Base-by-base conservation (phyloP, 2,329 filamentous ascomycete species). In the Fusarium sterilihyphosum region DNA sequence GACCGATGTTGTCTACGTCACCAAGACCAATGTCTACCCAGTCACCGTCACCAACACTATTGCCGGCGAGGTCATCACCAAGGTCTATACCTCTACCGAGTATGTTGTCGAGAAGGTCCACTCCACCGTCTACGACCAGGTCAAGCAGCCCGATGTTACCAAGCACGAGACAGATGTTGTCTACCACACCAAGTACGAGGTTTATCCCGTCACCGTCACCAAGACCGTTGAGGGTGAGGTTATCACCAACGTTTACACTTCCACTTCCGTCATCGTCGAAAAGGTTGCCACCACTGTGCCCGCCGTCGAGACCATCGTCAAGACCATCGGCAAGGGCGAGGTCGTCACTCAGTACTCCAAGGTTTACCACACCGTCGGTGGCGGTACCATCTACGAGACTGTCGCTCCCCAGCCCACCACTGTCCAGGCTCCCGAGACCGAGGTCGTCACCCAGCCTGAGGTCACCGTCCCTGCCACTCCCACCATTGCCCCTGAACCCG, bases 21-120 rank as follows among this genome's bases (percentile, higher is more conserved):
- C 85, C 26, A 66, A 83, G 54, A 88, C 86, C 20, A 82, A 80
- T 22, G 78, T 86, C 13, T 85, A 83, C 78, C 85, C 86, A 16
- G 76, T 87, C 14, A 83, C 83, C 7, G 76, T 80, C 8, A 83
- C 82, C 8, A 83, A 82, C 18, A 80, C 80, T 6, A 83, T 77
- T 38, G 64, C 58, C 13, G 75, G 78, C 5, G 72, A 79, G 62
- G 72, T 74, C 12, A 40, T 73, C n/a, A 78, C 74, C 47, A 65
- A 68, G n/a, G 78, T 77, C 12, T 76, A 80, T 50, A 81, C 77
- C 6, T 71, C 73, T 5, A 79, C 76, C 26, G 65, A 77, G 20
- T 77, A 76, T 18, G 44, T 81, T 17, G 77, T 79, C 53, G 76
- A 82, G 70, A 83, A 83, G 26, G 77, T 83, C 43, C 81, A 83